Evolutionary conservation across 164 flowering plant species (phyloP).

Genomic region (Litsea cubeba): DNA sequence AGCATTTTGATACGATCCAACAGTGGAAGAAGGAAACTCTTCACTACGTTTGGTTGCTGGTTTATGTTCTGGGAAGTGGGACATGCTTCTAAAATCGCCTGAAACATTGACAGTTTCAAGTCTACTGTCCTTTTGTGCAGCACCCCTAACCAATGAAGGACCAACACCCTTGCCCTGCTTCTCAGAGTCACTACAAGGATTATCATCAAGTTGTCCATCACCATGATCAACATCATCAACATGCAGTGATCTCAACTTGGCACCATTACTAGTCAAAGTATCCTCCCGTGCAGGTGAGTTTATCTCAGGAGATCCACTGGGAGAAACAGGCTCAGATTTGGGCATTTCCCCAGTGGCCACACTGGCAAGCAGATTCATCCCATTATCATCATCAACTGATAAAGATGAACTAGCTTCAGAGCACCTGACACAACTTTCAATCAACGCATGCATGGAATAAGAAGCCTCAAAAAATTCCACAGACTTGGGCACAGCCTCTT

Average conservation of each 20-base stretch:
- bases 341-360: slow-evolving; percentile 87
- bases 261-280: slow-evolving; percentile 22
- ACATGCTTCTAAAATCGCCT: slow-evolving; percentile 13
- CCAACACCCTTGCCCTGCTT: slow-evolving; percentile 23
- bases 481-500: slow-evolving; percentile 13
- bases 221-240: slow-evolving; percentile 22
- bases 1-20: slow-evolving; percentile 18
- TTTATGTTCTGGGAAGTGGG: slow-evolving; percentile 17
- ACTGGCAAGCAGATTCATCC: slow-evolving; percentile 92
- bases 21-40: slow-evolving; percentile 17
- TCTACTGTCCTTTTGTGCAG: neutral
- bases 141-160: slow-evolving; percentile 15
- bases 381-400: slow-evolving; percentile 64
- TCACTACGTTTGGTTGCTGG: slow-evolving; percentile 19
- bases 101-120: neutral
- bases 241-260: slow-evolving; percentile 24
- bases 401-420: slow-evolving; percentile 36
- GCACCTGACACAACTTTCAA: slow-evolving; percentile 55
- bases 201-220: slow-evolving; percentile 17
- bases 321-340: slow-evolving; percentile 42
- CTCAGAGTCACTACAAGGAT: slow-evolving; percentile 19
- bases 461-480: slow-evolving; percentile 43
- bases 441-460: slow-evolving; percentile 49
- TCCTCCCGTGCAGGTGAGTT: slow-evolving; percentile 26
- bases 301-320: slow-evolving; percentile 41